phyloP scores from a whole-genome alignment of 441 rosid species.

The Gossypium schwendimanii region DNA sequence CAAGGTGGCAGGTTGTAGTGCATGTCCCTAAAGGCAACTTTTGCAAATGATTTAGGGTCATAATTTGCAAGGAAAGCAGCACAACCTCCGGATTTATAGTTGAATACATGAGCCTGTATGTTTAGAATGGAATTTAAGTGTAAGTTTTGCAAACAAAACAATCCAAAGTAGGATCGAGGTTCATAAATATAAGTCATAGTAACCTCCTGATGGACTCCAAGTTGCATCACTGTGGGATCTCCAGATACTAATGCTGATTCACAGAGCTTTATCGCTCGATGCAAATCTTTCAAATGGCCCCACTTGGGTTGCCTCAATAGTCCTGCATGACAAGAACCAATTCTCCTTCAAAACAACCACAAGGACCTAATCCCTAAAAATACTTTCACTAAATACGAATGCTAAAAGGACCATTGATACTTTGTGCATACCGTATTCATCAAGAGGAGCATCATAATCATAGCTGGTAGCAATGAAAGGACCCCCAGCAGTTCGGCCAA shows the following conservation, averaged over 20 bases:
- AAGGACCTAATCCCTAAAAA: background rate
- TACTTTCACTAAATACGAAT: background rate
- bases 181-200: background rate
- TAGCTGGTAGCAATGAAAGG: conserved; percentile 96
- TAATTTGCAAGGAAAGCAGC: conserved; percentile 91
- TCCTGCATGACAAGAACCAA: conserved; percentile 35
- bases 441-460: conserved; percentile 95
- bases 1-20: conserved; percentile 95
- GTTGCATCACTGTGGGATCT: conserved; percentile 48
- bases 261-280: conserved; percentile 74
- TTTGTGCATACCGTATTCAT: conserved; percentile 74
- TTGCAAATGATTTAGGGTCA: conserved; percentile 51
- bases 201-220: conserved; percentile 87
- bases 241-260: conserved; percentile 79
- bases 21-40: conserved; percentile 60
- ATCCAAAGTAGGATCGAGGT: background rate
- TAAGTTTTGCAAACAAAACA: background rate
- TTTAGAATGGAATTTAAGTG: conserved; percentile 2
- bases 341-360: background rate
- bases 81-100: conserved; percentile 68
- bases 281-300: conserved; percentile 97
- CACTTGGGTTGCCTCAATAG: conserved; percentile 86
- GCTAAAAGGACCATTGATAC: background rate
- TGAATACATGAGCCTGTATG: conserved; percentile 78
- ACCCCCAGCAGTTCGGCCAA: conserved; percentile 97